These are phyloP conservation scores for Wickerhamomyces xylosicus DNA, from an alignment of 805 yeast species.

Conservation along the genomic window DNA sequence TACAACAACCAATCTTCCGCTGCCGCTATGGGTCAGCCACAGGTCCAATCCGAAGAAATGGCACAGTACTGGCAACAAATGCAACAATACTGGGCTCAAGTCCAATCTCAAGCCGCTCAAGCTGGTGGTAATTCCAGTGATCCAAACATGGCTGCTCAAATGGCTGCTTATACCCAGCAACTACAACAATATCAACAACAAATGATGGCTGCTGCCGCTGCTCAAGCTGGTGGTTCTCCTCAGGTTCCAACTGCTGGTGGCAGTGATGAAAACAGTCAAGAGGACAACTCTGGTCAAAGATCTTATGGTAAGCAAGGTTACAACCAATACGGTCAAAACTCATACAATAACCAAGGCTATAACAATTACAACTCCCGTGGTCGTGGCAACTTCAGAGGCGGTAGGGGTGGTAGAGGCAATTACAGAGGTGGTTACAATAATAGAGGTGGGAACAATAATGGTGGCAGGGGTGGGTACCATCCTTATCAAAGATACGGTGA, in stretches of 20 bases:
- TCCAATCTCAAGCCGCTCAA: conserved; percentile 32
- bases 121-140: conserved; percentile 10
- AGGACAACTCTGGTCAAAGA: conserved; percentile 7
- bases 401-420: conserved; percentile 3
- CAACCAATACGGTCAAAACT: too few species aligned
- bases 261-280: not conserved
- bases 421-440: conserved; percentile 1
- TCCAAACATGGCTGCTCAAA: conserved; percentile 8
- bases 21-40: conserved; percentile 8
- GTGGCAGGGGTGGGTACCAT: conserved; percentile 27
- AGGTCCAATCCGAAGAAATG: conserved; percentile 44
- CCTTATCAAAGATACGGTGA: conserved; percentile 22
- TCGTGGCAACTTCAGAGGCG: conserved; percentile 11
- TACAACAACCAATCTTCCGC: conserved; percentile 8
- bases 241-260: conserved; percentile 1
- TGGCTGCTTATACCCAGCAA: conserved; percentile 25
- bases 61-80: conserved; percentile 54
- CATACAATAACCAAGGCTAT: conserved; percentile 22
- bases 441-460: not conserved
- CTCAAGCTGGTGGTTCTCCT: conserved; percentile 8
- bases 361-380: conserved; percentile 13
- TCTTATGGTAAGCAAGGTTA: conserved; percentile 6
- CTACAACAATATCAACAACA: conserved; percentile 6
- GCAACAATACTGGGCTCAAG: conserved; percentile 55
- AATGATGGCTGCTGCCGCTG: conserved; percentile 6